A percentile compares a stretch with the other conserved stretches of the same genome.
Evolutionary conservation across 1,284 basidiomycete species (phyloP).

Genomic region (Lentinula novae-zelandiae): DNA sequence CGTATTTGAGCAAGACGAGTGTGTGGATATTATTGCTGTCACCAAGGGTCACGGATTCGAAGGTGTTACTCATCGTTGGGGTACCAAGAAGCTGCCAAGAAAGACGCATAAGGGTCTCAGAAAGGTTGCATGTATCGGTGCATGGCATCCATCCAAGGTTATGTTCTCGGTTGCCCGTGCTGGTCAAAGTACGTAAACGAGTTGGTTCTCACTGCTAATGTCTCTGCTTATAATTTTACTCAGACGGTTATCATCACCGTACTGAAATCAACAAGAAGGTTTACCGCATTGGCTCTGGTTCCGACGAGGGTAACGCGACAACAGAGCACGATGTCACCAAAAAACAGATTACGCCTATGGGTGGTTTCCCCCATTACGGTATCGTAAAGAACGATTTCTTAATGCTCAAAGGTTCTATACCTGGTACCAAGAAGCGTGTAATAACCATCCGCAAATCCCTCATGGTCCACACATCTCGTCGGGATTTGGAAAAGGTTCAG

Average conservation of each 20-base stretch:
- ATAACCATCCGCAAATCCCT: constrained; percentile 89
- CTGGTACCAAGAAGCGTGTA: constrained; percentile 97
- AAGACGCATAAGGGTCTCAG: constrained; percentile 99
- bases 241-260: constrained; percentile 98
- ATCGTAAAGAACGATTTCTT: constrained; percentile 98
- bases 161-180: constrained; percentile 99
- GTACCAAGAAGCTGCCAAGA: constrained; percentile 96
- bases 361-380: constrained; percentile 99
- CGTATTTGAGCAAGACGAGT: constrained; percentile 97
- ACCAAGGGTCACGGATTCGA: constrained; percentile 99
- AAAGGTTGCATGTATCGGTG: constrained; percentile 99
- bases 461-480: constrained; percentile 84
- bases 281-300: constrained; percentile 89
- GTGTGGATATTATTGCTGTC: constrained; percentile 95
- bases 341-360: constrained; percentile 97
- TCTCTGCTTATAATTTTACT: constrained; percentile 4
- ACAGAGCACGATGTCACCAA: constrained; percentile 93
- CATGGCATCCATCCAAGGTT: constrained; percentile 98
- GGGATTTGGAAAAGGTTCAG: constrained; percentile 93
- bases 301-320: constrained; percentile 82
- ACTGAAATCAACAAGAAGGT: constrained; percentile 99
- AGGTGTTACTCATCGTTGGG: constrained; percentile 99
- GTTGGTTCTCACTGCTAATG: neutral
- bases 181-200: constrained; percentile 81
- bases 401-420: constrained; percentile 92